Percentiles rank a stretch among this genome's conserved stretches.
phyloP scores from a whole-genome alignment of 2,329 filamentous ascomycete genomes.

The Cladophialophora exuberans region DNA sequence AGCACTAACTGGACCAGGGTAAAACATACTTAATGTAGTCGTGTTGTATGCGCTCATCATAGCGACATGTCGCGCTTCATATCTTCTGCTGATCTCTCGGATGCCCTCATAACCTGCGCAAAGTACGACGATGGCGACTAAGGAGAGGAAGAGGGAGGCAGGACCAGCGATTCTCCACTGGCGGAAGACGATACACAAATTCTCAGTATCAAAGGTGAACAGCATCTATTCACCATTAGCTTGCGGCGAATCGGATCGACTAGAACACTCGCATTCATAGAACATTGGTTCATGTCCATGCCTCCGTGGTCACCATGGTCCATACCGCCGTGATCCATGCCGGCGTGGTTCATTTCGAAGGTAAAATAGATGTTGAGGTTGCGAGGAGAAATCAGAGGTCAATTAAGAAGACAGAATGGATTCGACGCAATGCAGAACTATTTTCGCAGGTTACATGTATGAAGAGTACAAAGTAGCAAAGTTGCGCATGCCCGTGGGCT shows the following conservation, averaged over 20 bases:
- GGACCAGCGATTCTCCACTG: conserved; percentile 84
- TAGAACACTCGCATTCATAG: conserved; percentile 75
- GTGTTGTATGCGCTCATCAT: conserved; percentile 11
- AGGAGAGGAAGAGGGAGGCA: conserved; percentile 75
- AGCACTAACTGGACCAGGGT: conserved; percentile 3
- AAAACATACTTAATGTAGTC: conserved; percentile 31
- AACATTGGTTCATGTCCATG: conserved; percentile 73
- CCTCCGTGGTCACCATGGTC: conserved; percentile 58
- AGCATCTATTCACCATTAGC: conserved; percentile 70
- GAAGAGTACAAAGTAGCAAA: no score
- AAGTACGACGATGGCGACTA: conserved; percentile 78
- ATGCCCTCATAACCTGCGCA: conserved; percentile 93
- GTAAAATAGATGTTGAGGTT: neutral
- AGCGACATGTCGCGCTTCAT: conserved; percentile 63
- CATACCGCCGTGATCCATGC: conserved; percentile 41
- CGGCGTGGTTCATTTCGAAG: conserved; percentile 3
- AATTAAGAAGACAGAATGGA: no score
- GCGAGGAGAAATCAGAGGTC: neutral
- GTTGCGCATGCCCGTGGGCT: no score
- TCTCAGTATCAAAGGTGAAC: conserved; percentile 91
- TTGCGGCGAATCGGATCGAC: neutral
- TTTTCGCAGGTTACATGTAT: no score
- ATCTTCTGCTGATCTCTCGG: conserved; percentile 73
- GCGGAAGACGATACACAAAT: conserved; percentile 95
- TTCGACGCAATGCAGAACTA: no score